Percentiles rank a stretch among this genome's conserved stretches.
Evolutionary conservation across 2,329 filamentous ascomycete genomes (phyloP).

Genomic region (Aphanoascus verrucosus): DNA sequence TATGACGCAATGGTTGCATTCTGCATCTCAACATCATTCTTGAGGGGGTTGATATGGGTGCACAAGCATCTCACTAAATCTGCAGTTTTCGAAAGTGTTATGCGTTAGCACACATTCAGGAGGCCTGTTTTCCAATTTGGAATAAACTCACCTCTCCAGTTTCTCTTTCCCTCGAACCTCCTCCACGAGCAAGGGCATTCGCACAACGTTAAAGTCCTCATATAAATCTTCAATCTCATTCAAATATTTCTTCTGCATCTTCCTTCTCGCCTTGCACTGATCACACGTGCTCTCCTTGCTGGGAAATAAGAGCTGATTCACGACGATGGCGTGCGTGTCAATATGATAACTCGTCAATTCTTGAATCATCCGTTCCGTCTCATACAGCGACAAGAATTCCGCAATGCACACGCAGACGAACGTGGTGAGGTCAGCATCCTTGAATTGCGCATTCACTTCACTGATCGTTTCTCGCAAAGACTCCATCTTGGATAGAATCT

Average conservation of each 20-base stretch:
- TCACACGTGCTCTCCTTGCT: conserved; percentile 76
- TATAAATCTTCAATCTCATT: conserved; percentile 98
- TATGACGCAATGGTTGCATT: not conserved
- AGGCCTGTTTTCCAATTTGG: not conserved
- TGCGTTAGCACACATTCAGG: not conserved
- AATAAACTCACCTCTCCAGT: conserved; percentile 60
- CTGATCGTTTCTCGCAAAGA: conserved; percentile 81
- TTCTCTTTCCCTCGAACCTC: conserved; percentile 93
- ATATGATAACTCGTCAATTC: conserved; percentile 88
- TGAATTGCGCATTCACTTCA: conserved; percentile 97
- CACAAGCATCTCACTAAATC: conserved; percentile 42
- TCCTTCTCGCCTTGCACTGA: conserved; percentile 85
- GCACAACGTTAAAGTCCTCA: conserved; percentile 97
- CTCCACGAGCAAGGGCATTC: conserved; percentile 92
- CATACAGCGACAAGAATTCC: conserved; percentile 91
- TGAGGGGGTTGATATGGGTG: conserved; percentile 39
- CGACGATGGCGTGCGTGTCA: conserved; percentile 93
- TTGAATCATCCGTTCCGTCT: conserved; percentile 99
- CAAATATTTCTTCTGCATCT: conserved; percentile 99
- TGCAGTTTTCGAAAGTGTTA: conserved; percentile 17
- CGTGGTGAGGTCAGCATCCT: conserved; percentile 87
- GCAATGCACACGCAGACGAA: conserved; percentile 98
- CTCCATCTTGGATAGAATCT: conserved; percentile 92
- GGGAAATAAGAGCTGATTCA: conserved; percentile 94
- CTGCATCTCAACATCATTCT: conserved; percentile 19